Conservation (phyloP, 768 basidiomycete genomes). For the Amanita muscaria region DNA sequence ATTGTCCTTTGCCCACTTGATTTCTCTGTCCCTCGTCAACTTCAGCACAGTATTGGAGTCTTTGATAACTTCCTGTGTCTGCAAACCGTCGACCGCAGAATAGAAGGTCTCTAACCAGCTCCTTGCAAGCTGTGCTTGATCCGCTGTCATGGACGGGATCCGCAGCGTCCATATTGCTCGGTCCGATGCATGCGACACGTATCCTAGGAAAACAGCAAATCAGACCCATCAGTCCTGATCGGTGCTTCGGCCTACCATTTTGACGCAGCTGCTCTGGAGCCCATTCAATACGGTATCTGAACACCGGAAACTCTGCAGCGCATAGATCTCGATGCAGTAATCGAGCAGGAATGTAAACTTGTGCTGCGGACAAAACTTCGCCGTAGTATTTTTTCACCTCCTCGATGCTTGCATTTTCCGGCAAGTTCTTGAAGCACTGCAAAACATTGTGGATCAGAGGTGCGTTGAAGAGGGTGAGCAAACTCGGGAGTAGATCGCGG, state of each 20-base stretch:
- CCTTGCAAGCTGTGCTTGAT: conserved; percentile 41
- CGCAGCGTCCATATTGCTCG: conserved; percentile 54
- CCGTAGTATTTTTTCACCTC: conserved; percentile 45
- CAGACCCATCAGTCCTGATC: background rate
- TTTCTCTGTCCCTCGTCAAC: conserved; percentile 39
- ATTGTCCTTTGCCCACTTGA: conserved; percentile 47
- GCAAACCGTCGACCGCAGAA: conserved; percentile 17
- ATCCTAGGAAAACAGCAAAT: conserved; percentile 29
- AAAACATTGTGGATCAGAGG: conserved; percentile 39
- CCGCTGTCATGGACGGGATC: conserved; percentile 33
- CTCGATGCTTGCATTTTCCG: conserved; percentile 30
- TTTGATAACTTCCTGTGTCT: conserved; percentile 23
- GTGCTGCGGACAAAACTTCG: conserved; percentile 48
- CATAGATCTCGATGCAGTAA: conserved; percentile 54
- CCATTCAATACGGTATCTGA: conserved; percentile 66
- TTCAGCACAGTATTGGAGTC: conserved; percentile 35
- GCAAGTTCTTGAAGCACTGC: conserved; percentile 31
- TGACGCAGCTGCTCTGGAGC: conserved; percentile 51
- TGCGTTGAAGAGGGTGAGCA: conserved; percentile 51
- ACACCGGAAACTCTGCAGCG: conserved; percentile 47
- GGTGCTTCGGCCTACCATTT: conserved; percentile 37
- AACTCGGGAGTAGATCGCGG: conserved; percentile 45
- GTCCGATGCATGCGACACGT: conserved; percentile 67
- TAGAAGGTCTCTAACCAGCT: conserved; percentile 36
- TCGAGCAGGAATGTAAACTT: conserved; percentile 62